phyloP scores from a whole-genome alignment of 306 rosid genomes.

The Amphicarpaea edgeworthii region DNA sequence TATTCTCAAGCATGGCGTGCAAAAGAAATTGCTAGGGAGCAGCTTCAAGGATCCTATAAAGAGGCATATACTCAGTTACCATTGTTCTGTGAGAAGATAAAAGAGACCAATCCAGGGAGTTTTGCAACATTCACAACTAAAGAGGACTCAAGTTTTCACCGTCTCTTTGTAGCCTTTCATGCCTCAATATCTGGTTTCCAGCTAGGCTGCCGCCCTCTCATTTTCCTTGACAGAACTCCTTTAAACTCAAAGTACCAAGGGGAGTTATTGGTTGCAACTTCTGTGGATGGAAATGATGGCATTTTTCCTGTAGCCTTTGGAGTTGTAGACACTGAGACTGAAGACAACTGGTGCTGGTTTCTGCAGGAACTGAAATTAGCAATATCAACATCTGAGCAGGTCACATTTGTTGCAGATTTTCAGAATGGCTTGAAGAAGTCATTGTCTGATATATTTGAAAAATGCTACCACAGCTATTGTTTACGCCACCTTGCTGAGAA shows the following conservation, averaged over 20 bases:
- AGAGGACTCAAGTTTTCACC: constrained; percentile 95
- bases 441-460: constrained; percentile 74
- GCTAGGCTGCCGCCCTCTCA: constrained; percentile 90
- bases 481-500: constrained; percentile 89
- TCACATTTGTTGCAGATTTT: constrained; percentile 89
- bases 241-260: constrained; percentile 94
- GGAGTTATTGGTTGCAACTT: constrained; percentile 80
- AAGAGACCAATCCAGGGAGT: constrained; percentile 93
- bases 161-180: constrained; percentile 84
- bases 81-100: constrained; percentile 84
- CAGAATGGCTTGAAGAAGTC: constrained; percentile 76
- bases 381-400: constrained; percentile 60
- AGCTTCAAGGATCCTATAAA: constrained; percentile 95
- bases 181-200: constrained; percentile 87
- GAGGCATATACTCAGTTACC: constrained; percentile 95
- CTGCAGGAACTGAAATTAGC: constrained; percentile 75
- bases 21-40: constrained; percentile 96
- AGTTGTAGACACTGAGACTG: constrained; percentile 85
- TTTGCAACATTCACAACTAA: constrained; percentile 86
- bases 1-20: constrained; percentile 99
- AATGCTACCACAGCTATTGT: constrained; percentile 81
- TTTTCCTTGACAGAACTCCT: constrained; percentile 83
- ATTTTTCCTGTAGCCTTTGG: constrained; percentile 91
- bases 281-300: constrained; percentile 86
- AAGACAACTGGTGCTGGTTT: constrained; percentile 96